Evolutionary conservation across 2,329 filamentous ascomycete genomes (phyloP).

Genomic region (Dactylonectria estremocensis): DNA sequence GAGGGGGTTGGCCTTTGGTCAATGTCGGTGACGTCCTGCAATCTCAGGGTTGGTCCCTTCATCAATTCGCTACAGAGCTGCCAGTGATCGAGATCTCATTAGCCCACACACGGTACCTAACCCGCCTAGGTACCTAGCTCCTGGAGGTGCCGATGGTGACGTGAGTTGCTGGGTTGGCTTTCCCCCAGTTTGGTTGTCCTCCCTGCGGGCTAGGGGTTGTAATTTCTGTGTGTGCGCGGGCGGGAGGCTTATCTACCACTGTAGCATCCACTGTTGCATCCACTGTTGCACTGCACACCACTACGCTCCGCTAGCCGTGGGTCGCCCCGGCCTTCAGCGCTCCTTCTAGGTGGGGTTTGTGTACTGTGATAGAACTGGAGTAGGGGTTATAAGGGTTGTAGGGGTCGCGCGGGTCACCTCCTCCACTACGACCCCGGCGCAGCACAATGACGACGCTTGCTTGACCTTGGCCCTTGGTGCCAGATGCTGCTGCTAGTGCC

Average conservation of each 20-base stretch:
- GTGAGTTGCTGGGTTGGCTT: conserved; percentile 33
- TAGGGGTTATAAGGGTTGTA: conserved; percentile 17
- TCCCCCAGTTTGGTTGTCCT: neutral
- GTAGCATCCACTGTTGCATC: neutral
- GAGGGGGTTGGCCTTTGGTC: conserved; percentile 19
- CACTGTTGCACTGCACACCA: neutral
- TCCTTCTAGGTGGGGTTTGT: neutral
- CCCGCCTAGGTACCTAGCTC: too few relatives aligned
- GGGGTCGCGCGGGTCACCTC: conserved; percentile 28
- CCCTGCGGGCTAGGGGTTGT: neutral
- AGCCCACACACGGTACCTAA: neutral
- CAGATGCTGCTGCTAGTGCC: conserved; percentile 28
- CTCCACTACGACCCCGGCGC: conserved; percentile 32
- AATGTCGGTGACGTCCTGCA: conserved; percentile 35
- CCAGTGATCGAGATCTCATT: conserved; percentile 43
- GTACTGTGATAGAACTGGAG: too few relatives aligned
- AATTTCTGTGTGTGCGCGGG: neutral
- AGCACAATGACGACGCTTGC: conserved; percentile 40
- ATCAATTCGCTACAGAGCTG: conserved; percentile 42
- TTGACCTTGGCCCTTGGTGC: conserved; percentile 9
- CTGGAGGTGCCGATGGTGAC: conserved; percentile 1
- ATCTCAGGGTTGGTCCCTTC: conserved; percentile 40
- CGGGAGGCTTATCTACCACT: conserved; percentile 28
- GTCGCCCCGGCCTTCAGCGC: conserved; percentile 15
- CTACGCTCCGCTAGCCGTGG: neutral